phyloP scores from a whole-genome alignment of 352 stramenopile species.

The Pythium dissimile region DNA sequence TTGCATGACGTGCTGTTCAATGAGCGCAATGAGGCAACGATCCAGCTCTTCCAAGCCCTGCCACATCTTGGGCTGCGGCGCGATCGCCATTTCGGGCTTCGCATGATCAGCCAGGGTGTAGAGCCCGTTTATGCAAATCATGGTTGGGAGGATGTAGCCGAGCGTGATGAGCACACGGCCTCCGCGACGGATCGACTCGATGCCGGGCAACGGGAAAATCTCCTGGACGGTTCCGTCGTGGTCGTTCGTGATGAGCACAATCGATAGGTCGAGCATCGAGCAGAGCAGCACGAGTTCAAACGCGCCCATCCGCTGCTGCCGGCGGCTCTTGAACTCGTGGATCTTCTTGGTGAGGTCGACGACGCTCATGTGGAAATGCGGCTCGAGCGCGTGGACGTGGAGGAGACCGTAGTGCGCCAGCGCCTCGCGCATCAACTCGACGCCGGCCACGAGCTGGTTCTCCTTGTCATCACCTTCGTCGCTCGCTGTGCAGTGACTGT shows the following conservation, averaged over 20 bases:
- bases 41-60: conserved; percentile 76
- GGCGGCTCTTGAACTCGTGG: conserved; percentile 66
- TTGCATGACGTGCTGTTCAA: conserved; percentile 39
- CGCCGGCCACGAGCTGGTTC: conserved; percentile 31
- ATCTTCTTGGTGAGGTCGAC: conserved; percentile 79
- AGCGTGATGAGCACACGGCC: conserved; percentile 52
- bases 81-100: background rate
- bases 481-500: conserved; percentile 5
- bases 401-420: conserved; percentile 71
- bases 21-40: conserved; percentile 54
- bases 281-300: conserved; percentile 68
- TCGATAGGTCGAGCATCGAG: conserved; percentile 73
- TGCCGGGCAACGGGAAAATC: conserved; percentile 47
- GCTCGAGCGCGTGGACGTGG: conserved; percentile 48
- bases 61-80: conserved; percentile 46
- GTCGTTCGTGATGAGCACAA: conserved; percentile 79
- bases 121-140: conserved; percentile 62
- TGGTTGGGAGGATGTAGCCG: conserved; percentile 71
- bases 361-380: conserved; percentile 43
- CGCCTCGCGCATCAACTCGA: conserved; percentile 56
- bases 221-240: conserved; percentile 62
- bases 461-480: conserved; percentile 10
- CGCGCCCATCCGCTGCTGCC: conserved; percentile 52
- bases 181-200: conserved; percentile 52
- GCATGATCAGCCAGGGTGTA: conserved; percentile 51